A percentile compares a stretch with the other conserved stretches of the same genome.
Conservation (phyloP, 257 asterid genomes). For the Coffea eugenioides region DNA sequence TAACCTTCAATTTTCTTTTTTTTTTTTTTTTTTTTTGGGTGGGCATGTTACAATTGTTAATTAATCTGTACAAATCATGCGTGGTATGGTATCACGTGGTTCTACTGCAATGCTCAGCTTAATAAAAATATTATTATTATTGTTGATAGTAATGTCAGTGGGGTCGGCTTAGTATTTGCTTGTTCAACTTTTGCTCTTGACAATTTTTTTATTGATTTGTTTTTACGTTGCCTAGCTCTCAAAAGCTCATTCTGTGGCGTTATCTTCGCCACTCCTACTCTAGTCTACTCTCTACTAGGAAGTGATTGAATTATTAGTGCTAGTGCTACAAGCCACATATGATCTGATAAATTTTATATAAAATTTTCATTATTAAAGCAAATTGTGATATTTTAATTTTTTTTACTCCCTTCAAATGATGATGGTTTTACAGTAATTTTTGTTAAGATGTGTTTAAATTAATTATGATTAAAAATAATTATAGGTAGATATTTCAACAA, state of each 20-base stretch:
- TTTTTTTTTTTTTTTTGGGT: neutral
- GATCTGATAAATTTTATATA: no score
- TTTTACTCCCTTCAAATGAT: no score
- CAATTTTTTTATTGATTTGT: neutral
- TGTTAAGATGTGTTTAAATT: no score
- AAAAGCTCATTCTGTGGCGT: conserved; percentile 12
- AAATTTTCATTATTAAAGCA: no score
- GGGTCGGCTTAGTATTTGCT: neutral
- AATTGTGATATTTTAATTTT: no score
- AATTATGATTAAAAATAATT: no score
- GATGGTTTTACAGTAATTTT: no score
- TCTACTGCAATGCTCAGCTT: neutral
- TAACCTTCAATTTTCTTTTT: no score
- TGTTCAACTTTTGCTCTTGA: neutral
- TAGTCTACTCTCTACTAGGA: neutral
- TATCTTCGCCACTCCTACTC: conserved; percentile 14
- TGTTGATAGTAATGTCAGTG: neutral
- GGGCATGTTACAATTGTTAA: neutral
- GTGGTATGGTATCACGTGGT: conserved; percentile 9
- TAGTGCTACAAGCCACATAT: no score
- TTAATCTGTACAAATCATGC: neutral
- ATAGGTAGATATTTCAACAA: no score
- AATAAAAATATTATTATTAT: neutral
- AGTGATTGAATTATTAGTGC: neutral
- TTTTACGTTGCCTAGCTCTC: neutral